Evolutionary conservation across 2,329 filamentous ascomycete genomes (phyloP), one percentile per base, ranked within the genome.

Genomic region (Botryosphaeria agaves): DNA sequence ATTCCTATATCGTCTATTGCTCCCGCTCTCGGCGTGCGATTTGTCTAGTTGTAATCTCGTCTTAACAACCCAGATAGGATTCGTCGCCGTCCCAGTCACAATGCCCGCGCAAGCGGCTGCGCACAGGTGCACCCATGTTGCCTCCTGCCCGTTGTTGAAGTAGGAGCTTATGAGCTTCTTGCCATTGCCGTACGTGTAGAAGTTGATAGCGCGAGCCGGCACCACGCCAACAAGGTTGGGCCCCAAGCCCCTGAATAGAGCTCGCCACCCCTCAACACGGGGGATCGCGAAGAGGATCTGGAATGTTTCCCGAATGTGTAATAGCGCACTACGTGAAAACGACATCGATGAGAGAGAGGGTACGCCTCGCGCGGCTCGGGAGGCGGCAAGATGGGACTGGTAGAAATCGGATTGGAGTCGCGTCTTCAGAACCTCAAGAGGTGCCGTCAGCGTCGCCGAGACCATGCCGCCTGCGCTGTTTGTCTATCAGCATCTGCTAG

Each of bases 21-120:
- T 56, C 35, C 66, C 60, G 38, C 67, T 59, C 36, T 59, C 57
- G 11, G 76, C 77, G 31, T 73, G 69, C 47, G 80, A 81, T 60
- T 85, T 91, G 59, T 95, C 85, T 19, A 95, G 69, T 56, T 95
- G 85, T 42, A 95, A 52, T 18, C 85, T 66, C 24, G 85, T 95
- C 65, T 95, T 95, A 48, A 95, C 73, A 38, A 95, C 69, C 85
- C 85, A 95, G 46, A 95, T 93, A 2, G 85, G 85, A 53, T 94
- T 94, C 21, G 85, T 95, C 14, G 78, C 81, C 1, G 87, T 94
- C 28, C 81, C 81, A 0, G 87, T 94, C 5, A 76, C 75, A 26
- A 94, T 69, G 2, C 85, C 85, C 1, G 85, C 84, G 11, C 68
- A 64, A 1, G 79, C 72, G 4, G 80, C 85, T 1, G 83, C 76